Conservation (phyloP, 805 yeast genomes). For the Nakazawaea anatomiae region DNA sequence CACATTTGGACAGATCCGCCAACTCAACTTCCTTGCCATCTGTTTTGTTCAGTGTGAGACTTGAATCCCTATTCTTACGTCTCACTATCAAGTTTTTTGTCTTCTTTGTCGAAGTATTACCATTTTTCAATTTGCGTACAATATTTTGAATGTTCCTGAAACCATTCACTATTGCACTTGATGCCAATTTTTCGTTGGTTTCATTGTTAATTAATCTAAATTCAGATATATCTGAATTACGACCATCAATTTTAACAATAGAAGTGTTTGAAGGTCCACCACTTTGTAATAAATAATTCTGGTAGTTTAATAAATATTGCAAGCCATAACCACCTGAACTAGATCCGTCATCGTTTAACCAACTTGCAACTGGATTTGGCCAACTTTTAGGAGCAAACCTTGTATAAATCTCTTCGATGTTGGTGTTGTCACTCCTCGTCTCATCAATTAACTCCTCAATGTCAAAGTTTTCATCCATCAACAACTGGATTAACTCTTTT, state of each 20-base stretch:
- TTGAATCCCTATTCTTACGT: constrained; percentile 15
- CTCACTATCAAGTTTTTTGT: constrained; percentile 10
- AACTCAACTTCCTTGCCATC: constrained; percentile 29
- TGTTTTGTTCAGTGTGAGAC: background rate
- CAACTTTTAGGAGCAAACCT: constrained; percentile 50
- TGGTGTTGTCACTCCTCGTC: constrained; percentile 12
- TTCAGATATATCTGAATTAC: constrained; percentile 75
- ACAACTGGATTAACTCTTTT: constrained; percentile 70
- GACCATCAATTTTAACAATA: constrained; percentile 47
- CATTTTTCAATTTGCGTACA: constrained; percentile 72
- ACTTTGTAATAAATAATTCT: constrained; percentile 18
- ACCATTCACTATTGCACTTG: constrained; percentile 76
- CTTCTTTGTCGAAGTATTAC: constrained; percentile 11
- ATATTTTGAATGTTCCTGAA: constrained; percentile 91
- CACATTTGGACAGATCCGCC: constrained; percentile 63
- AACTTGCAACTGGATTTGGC: constrained; percentile 54
- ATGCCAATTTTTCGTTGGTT: constrained; percentile 35
- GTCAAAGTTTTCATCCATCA: constrained; percentile 46
- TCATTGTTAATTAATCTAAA: constrained; percentile 41
- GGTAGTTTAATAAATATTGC: constrained; percentile 48
- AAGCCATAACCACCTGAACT: constrained; percentile 87
- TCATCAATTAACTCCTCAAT: constrained; percentile 21
- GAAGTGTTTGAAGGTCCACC: constrained; percentile 12
- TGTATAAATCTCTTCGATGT: constrained; percentile 13
- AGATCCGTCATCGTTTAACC: constrained; percentile 76